These are phyloP conservation scores for Podaxis pistillaris DNA, from an alignment of 768 basidiomycete species.

Conservation along the genomic window DNA sequence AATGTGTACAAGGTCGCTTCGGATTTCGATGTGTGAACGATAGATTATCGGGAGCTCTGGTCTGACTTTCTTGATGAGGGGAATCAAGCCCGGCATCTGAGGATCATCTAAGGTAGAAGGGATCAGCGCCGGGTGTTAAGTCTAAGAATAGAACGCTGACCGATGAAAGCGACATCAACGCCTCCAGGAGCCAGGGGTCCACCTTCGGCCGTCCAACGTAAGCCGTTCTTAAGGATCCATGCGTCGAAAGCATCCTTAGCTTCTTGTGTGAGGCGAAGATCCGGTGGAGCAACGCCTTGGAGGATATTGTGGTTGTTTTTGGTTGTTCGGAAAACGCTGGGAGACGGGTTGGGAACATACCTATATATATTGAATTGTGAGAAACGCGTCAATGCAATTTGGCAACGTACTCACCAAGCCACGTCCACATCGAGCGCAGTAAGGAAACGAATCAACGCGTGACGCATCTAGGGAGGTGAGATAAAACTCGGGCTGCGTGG, in stretches of 20 bases:
- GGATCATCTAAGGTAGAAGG: slow-evolving; percentile 59
- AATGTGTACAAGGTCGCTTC: slow-evolving; percentile 81
- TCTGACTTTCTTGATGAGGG: slow-evolving; percentile 81
- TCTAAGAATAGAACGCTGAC: slow-evolving; percentile 32
- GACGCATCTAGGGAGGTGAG: slow-evolving; percentile 67
- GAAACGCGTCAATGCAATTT: background rate
- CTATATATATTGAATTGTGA: slow-evolving; percentile 29
- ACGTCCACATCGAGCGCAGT: slow-evolving; percentile 75
- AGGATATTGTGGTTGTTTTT: slow-evolving; percentile 96
- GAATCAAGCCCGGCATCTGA: slow-evolving; percentile 94
- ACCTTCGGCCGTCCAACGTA: slow-evolving; percentile 84
- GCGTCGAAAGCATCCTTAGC: slow-evolving; percentile 79
- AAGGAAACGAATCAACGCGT: slow-evolving; percentile 88
- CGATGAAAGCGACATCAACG: slow-evolving; percentile 88
- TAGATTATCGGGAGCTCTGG: slow-evolving; percentile 89
- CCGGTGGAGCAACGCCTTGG: slow-evolving; percentile 85
- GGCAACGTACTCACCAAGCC: slow-evolving; percentile 60
- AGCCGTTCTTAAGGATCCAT: slow-evolving; percentile 88
- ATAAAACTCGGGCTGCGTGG: slow-evolving; percentile 21
- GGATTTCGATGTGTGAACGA: slow-evolving; percentile 93
- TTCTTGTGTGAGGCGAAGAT: slow-evolving; percentile 73
- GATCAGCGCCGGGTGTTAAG: background rate
- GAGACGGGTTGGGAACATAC: slow-evolving; percentile 89
- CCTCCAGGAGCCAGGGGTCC: slow-evolving; percentile 83
- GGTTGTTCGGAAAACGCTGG: slow-evolving; percentile 88